Evolutionary conservation across 2,329 filamentous ascomycete species (phyloP).

Genomic region (Podosphaera xanthii): DNA sequence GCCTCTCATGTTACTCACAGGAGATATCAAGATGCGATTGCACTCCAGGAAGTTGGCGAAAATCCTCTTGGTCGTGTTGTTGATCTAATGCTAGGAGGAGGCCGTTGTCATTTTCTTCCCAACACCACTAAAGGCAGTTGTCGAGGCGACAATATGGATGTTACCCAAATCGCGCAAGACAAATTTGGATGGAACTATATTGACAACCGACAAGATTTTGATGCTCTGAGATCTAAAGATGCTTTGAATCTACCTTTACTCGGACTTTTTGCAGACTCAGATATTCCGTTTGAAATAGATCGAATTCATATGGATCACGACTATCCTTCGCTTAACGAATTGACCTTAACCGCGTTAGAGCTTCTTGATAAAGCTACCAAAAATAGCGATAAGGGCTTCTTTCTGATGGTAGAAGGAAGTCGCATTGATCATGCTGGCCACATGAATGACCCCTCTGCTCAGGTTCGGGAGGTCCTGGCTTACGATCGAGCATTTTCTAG

Average conservation of each 20-base stretch:
- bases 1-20: constrained; percentile 66
- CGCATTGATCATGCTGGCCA: constrained; percentile 90
- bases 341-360: constrained; percentile 62
- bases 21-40: constrained; percentile 70
- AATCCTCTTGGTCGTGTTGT: constrained; percentile 71
- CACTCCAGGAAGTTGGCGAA: constrained; percentile 74
- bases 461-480: constrained; percentile 81
- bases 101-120: constrained; percentile 76
- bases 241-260: constrained; percentile 56
- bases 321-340: constrained; percentile 80
- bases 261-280: constrained; percentile 58
- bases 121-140: constrained; percentile 68
- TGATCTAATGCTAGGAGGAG: constrained; percentile 82
- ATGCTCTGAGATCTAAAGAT: constrained; percentile 43
- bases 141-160: constrained; percentile 53
- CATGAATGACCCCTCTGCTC: constrained; percentile 60
- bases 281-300: constrained; percentile 89
- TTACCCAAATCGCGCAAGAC: constrained; percentile 48
- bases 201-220: constrained; percentile 48
- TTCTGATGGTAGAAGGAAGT: constrained; percentile 94
- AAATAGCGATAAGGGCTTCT: constrained; percentile 79
- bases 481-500: constrained; percentile 72
- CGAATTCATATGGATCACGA: constrained; percentile 52
- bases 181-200: constrained; percentile 64
- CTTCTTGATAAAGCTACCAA: constrained; percentile 62